Base-by-base conservation (phyloP, 805 yeast genomes). In the Lipomyces kockii region DNA sequence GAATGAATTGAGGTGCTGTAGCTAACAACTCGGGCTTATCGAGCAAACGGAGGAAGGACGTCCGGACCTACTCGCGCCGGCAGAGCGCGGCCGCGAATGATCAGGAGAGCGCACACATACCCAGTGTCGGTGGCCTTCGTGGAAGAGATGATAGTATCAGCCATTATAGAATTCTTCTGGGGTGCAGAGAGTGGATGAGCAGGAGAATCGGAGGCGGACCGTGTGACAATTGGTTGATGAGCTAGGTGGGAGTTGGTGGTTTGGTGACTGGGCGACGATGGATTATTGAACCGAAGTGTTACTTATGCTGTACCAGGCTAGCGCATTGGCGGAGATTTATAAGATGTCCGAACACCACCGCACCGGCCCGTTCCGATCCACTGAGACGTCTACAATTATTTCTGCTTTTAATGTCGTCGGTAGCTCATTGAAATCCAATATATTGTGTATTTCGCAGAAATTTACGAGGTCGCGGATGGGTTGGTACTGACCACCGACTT, bases 71-170 rank as follows among this genome's bases (percentile, higher is more conserved):
- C 39, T 11, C 4, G 27, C 22, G 34, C 7, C 3, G 5, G 43
- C 22, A 17, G 55, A 32, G 39, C 6, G 3, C 20, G 11, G 34
- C 29, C 55, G 53, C 14, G 25, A 32, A 35, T 51, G 52, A 20
- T 22, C 25, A 52, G 39, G 32, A 32, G 29, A 49, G 20, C 29
- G 35, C 37, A 35, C 39, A 54, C 71, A 8, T 61, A 64, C 71
- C 62, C 68, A 32, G 59, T 60, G 29, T 61, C 63, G 14, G 60
- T 2, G 11, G 65, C 22, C 46, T 27, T 27, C 27, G 60, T 34
- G 37, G 34, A 32, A 20, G 71, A 25, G 46, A 67, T 67, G 62
- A 67, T 67, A n/a, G 71, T 67, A 60, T 67, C 71, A 32, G 71
- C 64, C 71, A 67, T 67, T 39, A 62, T 35, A 60, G 27, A 32